Evolutionary conservation across 257 asterid genomes (phyloP), one percentile per base, ranked within the genome.

Genomic region (Verbascum thapsus): DNA sequence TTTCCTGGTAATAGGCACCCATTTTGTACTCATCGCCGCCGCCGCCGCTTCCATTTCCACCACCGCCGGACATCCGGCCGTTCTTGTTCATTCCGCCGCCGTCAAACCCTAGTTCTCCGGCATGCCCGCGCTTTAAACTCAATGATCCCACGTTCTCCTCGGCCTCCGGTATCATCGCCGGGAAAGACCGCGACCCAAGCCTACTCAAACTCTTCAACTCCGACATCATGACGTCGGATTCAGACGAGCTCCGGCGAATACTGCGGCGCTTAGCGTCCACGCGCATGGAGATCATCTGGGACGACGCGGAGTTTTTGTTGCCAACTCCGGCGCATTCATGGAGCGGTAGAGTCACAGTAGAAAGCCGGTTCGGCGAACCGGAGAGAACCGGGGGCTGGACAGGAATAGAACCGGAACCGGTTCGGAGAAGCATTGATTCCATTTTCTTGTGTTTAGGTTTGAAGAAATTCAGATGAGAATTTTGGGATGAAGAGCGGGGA

Each of bases 21-120:
- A 88, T 75, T 16, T 73, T 62, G 20, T 51, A 65, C 53, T 55
- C 71, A 54, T 79, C 85, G 3, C 65, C 32, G 32, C 32, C 32
- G 32, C 32, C 64, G 23, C 12, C 43, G 66, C 69, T 23, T 6
- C 64, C 63, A 23, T 42, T 26, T 20, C 66, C 59, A 2, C 81
- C 62, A 1, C 79, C 78, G 8, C 85, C 83, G n/a, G 78, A 75
- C 16, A 77, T 51, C 1, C 66, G 80, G 68, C 80, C 3, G 58
- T 77, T 78, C 54, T 58, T 69, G 49, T 79, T 78, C 63, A 73
- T 66, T 17, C 90, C 92, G 6, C 88, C 89, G 9, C 86, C 86
- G 0, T 75, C 72, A 20, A 69, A 61, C 8, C 71, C 88, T 6
- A 68, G 16, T 52, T 81, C 73, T 63, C 32, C 32, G 32, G 32